Evolutionary conservation across 495 filamentous ascomycete species (phyloP).

Genomic region (Parachaetomium inaequale): DNA sequence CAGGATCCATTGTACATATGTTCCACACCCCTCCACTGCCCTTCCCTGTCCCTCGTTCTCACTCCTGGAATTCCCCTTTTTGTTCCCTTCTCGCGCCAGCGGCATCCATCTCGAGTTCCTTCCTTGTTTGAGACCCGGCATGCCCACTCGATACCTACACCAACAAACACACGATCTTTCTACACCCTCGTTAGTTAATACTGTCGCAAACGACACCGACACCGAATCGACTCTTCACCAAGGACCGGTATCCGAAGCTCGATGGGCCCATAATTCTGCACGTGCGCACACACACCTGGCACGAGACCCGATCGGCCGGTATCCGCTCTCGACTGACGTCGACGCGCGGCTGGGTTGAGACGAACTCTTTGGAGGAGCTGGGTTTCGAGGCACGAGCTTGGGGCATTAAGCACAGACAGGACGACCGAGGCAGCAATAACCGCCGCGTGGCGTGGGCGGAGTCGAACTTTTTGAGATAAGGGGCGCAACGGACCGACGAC

Average conservation of each 20-base stretch:
- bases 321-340: neutral
- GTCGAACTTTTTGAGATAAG: neutral
- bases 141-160: constrained; percentile 7
- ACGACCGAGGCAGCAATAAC: neutral
- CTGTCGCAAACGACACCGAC: neutral
- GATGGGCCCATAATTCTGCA: constrained; percentile 13
- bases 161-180: constrained; percentile 10
- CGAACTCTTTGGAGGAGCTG: constrained; percentile 8
- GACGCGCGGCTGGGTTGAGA: neutral
- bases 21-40: constrained; percentile 16
- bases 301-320: neutral
- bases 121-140: constrained; percentile 28
- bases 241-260: constrained; percentile 14
- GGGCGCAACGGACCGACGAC: neutral
- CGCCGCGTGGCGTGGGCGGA: neutral
- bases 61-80: neutral
- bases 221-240: neutral
- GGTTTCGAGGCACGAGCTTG: neutral
- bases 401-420: constrained; percentile 2
- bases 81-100: constrained; percentile 11
- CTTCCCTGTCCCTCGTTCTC: constrained; percentile 10
- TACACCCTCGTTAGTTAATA: neutral
- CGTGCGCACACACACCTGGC: neutral
- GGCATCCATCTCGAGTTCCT: constrained; percentile 21
- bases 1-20: constrained; percentile 17